Evolutionary conservation across 352 stramenopile genomes (phyloP).

Genomic region (Pythium apleroticum): DNA sequence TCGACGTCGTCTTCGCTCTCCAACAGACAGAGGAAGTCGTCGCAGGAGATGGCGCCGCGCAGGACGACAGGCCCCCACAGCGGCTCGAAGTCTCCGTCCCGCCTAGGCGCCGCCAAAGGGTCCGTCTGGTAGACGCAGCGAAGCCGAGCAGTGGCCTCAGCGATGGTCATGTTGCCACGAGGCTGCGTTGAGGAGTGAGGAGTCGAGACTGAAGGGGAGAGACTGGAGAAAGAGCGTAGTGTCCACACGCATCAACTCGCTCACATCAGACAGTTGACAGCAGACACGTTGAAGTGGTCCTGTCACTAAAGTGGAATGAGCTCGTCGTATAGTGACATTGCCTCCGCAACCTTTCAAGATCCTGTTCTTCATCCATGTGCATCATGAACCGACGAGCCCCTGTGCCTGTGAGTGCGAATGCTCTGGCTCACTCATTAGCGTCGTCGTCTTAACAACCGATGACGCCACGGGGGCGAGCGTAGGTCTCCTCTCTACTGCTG

Average conservation of each 20-base stretch:
- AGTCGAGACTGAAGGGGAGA: neutral
- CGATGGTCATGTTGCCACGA: conserved; percentile 3
- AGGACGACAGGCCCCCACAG: conserved; percentile 7
- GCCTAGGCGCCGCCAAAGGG: neutral
- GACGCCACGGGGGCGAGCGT: neutral
- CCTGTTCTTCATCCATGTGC: neutral
- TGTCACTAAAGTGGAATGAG: neutral
- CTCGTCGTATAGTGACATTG: neutral
- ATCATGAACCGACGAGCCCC: conserved; percentile 4
- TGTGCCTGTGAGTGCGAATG: too few species aligned
- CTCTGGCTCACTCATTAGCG: too few species aligned
- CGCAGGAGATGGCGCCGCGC: conserved; percentile 14
- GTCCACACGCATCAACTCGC: conserved; percentile 5
- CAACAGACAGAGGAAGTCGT: conserved; percentile 10
- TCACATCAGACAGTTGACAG: neutral
- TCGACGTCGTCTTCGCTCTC: conserved; percentile 6
- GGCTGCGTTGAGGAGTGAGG: neutral
- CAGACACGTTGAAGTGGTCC: neutral
- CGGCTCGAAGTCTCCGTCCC: conserved; percentile 7
- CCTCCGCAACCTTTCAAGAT: neutral
- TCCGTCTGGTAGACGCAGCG: conserved; percentile 3
- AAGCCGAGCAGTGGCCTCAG: neutral
- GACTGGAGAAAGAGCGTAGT: neutral
- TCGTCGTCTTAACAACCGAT: neutral
- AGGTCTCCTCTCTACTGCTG: conserved; percentile 55